Base-by-base conservation (phyloP, 768 basidiomycete genomes). In the Filobasidium floriforme region DNA sequence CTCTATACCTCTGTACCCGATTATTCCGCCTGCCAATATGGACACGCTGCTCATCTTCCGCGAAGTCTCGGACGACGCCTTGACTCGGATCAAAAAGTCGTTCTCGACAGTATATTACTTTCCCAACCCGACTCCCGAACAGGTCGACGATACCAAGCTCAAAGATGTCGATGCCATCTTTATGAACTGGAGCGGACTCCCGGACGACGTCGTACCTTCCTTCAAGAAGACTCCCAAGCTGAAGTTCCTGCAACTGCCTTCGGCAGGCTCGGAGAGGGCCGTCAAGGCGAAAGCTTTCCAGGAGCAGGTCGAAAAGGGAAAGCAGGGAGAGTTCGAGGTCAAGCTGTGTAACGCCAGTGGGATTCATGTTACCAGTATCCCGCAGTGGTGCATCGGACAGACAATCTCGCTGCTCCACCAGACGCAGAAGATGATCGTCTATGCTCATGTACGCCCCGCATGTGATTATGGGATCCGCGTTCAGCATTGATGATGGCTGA, bases 311-410 rank as follows among this genome's bases (percentile, higher is more conserved):
- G 29, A 66, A 43, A 37, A 41, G 22, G 26, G 59, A 3, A 49
- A 59, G 46, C 37, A 65, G 2, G 57, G 41, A n/a, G 66, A 69
- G 19, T 63, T 14, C 6, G 43, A 54, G 18, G 62, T 76, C 15
- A 75, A 70, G 15, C 51, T 78, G 41, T 66, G 66, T 24, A 73
- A 73, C n/a, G 75, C 76, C 4, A 71, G 68, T 40, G 77, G 77
- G 14, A 74, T 73, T 19, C 77, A 78, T 69, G 76, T 74, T 2
- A 52, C 73, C 14, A 70, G 69, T 60, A 78, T 78, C 51, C 73
- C 76, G 7, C 69, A 69, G 18, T 78, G 73, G 59, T 71, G 72
- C 12, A 69, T 77, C 1, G 71, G 61, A 0, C 70, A 60, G 43
- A 49, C 72, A 6, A 70, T 77, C 41, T 59, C 41, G 11, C 29